Percentiles rank a stretch among this genome's conserved stretches.
phyloP scores from a whole-genome alignment of 805 yeast species.

The Tetrapisispora namnaoensis region DNA sequence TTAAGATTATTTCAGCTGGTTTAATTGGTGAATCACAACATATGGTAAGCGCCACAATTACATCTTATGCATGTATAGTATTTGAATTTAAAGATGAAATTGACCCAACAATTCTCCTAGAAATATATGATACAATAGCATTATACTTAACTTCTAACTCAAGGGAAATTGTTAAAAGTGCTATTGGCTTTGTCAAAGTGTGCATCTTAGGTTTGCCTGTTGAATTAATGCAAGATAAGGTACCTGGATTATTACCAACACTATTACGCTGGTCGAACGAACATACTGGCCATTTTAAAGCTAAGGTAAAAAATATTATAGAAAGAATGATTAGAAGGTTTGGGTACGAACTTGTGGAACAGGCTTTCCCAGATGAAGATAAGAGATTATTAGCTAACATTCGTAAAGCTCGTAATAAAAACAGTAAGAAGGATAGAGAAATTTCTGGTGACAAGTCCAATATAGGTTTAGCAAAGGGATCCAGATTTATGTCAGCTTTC shows the following conservation, averaged over 20 bases:
- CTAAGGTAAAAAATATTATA: constrained; percentile 84
- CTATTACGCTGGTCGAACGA: constrained; percentile 91
- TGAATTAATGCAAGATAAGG: constrained; percentile 57
- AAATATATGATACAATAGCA: constrained; percentile 78
- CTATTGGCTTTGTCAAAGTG: constrained; percentile 89
- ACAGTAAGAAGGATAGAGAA: constrained; percentile 54
- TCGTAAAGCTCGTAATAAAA: constrained; percentile 75
- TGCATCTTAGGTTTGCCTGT: constrained; percentile 75
- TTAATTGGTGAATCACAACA: constrained; percentile 88
- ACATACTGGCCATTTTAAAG: constrained; percentile 89
- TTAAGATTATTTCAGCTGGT: constrained; percentile 94
- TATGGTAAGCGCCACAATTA: constrained; percentile 94
- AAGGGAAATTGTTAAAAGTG: constrained; percentile 87
- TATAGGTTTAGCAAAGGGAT: constrained; percentile 25
- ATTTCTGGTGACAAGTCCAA: constrained; percentile 13
- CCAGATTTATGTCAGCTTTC: constrained; percentile 71
- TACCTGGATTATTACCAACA: constrained; percentile 56
- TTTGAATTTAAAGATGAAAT: constrained; percentile 73
- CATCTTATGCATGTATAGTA: constrained; percentile 77
- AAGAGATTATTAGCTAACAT: constrained; percentile 74
- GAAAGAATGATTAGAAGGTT: constrained; percentile 86
- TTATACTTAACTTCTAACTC: constrained; percentile 83
- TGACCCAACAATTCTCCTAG: constrained; percentile 50
- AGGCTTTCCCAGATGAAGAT: constrained; percentile 84
- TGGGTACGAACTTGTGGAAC: constrained; percentile 79